Evolutionary conservation across 139 green algal genomes (phyloP).

Genomic region (Tetratostichococcus sp.): DNA sequence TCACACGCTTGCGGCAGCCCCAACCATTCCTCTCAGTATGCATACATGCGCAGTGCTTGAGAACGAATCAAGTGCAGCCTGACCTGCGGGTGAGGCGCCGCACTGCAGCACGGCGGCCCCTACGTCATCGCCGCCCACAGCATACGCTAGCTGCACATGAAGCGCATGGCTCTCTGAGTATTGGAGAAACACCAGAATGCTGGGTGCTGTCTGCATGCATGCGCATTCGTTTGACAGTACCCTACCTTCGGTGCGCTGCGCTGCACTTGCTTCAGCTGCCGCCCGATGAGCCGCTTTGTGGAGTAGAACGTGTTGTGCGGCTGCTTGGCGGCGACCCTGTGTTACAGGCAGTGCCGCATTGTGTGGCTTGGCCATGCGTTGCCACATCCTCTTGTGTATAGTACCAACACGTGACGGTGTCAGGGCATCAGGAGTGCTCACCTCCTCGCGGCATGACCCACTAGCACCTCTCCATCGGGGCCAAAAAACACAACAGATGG

Average conservation of each 20-base stretch:
- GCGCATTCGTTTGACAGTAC: too few species aligned
- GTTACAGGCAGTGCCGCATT: not conserved
- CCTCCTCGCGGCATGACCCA: conserved; percentile 56
- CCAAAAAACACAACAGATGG: conserved; percentile 68
- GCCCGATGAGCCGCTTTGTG: conserved; percentile 84
- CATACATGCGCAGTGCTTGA: too few species aligned
- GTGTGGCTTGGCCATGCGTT: too few species aligned
- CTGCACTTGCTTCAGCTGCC: conserved; percentile 32
- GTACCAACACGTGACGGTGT: too few species aligned
- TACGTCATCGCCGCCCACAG: conserved; percentile 11
- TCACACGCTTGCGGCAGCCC: too few species aligned
- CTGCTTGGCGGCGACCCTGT: conserved; percentile 27
- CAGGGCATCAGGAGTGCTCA: not conserved
- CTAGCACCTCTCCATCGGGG: conserved; percentile 39
- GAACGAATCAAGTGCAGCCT: too few species aligned
- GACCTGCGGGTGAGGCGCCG: too few species aligned
- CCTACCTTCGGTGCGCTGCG: not conserved
- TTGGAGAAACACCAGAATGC: too few species aligned
- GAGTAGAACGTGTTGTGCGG: conserved; percentile 75
- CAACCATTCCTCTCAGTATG: too few species aligned
- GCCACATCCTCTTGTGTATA: too few species aligned
- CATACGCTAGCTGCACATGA: conserved; percentile 41
- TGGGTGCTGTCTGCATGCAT: too few species aligned
- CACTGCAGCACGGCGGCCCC: conserved; percentile 11
- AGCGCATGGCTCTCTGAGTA: too few species aligned